These are phyloP conservation scores for Leccinum olivaceopallidum DNA, from an alignment of 768 basidiomycete genomes.

Conservation along the genomic window DNA sequence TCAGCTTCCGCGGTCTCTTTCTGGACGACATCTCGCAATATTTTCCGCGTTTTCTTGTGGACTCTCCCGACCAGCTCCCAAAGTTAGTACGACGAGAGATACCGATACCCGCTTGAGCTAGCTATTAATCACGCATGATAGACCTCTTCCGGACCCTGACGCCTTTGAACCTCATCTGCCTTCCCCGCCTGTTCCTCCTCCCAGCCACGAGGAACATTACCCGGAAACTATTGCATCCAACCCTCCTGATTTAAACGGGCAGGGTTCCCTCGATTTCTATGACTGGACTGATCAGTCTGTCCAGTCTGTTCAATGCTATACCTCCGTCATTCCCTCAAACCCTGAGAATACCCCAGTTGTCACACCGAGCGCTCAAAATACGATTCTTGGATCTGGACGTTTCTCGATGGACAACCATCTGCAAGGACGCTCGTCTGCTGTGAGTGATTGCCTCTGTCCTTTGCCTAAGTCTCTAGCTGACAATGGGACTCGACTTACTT, in stretches of 20 bases:
- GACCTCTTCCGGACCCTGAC: background rate
- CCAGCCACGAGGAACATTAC: background rate
- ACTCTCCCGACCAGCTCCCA: background rate
- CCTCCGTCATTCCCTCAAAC: background rate
- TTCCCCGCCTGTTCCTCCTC: too few species aligned
- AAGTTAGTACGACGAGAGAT: background rate
- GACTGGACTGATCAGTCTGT: background rate
- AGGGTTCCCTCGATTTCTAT: background rate
- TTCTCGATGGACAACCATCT: too few species aligned
- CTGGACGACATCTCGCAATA: background rate
- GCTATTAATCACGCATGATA: background rate
- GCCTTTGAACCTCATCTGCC: background rate
- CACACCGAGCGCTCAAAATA: background rate
- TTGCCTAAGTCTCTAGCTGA: background rate
- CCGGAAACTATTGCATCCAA: too few species aligned
- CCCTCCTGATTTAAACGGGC: background rate
- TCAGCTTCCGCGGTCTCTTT: background rate
- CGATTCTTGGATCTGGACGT: rapidly evolving
- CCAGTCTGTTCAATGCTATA: background rate
- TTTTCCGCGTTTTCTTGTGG: background rate
- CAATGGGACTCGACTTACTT: background rate
- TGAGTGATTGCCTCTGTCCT: background rate
- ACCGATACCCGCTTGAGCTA: background rate
- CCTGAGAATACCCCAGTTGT: background rate
- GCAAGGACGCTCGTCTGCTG: background rate